Percentiles rank a stretch among this genome's conserved stretches.
Evolutionary conservation across 1,139 yeast genomes (phyloP).

Genomic region (Eremothecium cymbalariae): DNA sequence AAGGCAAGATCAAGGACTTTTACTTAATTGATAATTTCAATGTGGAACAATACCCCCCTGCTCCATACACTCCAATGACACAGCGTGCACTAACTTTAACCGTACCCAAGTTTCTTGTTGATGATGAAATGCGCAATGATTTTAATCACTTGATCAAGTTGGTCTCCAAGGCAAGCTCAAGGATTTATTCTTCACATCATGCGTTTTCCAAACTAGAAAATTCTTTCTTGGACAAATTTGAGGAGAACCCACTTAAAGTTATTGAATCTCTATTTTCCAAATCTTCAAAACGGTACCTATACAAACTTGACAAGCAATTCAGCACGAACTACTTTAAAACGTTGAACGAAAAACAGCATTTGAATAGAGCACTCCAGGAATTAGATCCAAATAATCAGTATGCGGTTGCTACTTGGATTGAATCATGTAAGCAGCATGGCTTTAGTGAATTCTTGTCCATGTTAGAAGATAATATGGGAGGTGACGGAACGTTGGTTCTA

Average conservation of each 20-base stretch:
- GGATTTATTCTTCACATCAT: slow-evolving; percentile 32
- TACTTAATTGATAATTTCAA: slow-evolving; percentile 29
- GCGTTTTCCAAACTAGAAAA: slow-evolving; percentile 32
- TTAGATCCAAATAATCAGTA: slow-evolving; percentile 15
- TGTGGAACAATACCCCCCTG: slow-evolving; percentile 30
- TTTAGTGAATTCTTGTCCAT: slow-evolving; percentile 23
- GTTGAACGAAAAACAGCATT: slow-evolving; percentile 20
- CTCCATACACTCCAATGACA: slow-evolving; percentile 27
- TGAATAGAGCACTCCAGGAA: slow-evolving; percentile 12
- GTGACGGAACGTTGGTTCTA: slow-evolving; percentile 19
- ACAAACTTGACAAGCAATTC: slow-evolving; percentile 29
- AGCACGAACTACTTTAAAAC: slow-evolving; percentile 27
- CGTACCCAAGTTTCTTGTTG: slow-evolving; percentile 22
- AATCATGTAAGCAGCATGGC: slow-evolving; percentile 30
- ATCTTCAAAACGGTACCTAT: slow-evolving; percentile 30
- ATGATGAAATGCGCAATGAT: slow-evolving; percentile 16
- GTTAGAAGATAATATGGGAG: slow-evolving; percentile 14
- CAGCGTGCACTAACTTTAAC: slow-evolving; percentile 32
- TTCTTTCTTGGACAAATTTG: slow-evolving; percentile 31
- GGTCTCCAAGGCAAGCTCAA: slow-evolving; percentile 32
- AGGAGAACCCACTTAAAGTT: slow-evolving; percentile 30
- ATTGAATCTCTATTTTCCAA: slow-evolving; percentile 31
- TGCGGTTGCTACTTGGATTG: slow-evolving; percentile 31
- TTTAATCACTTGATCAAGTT: slow-evolving; percentile 29
- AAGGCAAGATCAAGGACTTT: slow-evolving; percentile 27